Conservation (phyloP, 768 basidiomycete genomes). For the Nidula microcarpa region DNA sequence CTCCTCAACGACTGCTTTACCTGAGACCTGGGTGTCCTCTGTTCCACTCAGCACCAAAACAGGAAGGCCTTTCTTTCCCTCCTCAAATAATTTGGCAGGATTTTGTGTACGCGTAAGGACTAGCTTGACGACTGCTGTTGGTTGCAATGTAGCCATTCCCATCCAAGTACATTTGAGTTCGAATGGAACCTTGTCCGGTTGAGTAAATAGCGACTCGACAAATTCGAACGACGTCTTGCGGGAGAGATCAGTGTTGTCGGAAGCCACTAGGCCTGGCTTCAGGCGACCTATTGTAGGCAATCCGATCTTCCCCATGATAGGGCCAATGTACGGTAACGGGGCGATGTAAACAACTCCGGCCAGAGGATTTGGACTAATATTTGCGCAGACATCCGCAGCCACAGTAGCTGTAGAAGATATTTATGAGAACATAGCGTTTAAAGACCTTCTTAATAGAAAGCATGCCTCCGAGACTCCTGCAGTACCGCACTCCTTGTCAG, state of each 20-base stretch:
- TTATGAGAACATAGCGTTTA: not conserved
- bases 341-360: slow-evolving; percentile 22
- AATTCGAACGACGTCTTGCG: slow-evolving; percentile 17
- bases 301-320: slow-evolving; percentile 14
- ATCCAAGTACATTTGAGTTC: slow-evolving; percentile 17
- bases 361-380: slow-evolving; percentile 19
- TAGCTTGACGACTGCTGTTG: slow-evolving; percentile 13
- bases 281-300: slow-evolving; percentile 12
- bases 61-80: slow-evolving; percentile 20
- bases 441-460: not conserved
- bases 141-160: slow-evolving; percentile 14
- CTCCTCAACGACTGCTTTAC: slow-evolving; percentile 18
- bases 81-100: slow-evolving; percentile 17
- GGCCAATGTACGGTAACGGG: slow-evolving; percentile 19
- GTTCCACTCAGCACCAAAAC: slow-evolving; percentile 19
- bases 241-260: slow-evolving; percentile 13
- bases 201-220: slow-evolving; percentile 18
- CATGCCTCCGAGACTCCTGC: slow-evolving; percentile 27
- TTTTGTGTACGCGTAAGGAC: slow-evolving; percentile 21
- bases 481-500: too few relatives aligned
- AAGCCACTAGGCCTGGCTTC: slow-evolving; percentile 16
- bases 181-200: slow-evolving; percentile 19
- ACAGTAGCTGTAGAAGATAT: slow-evolving; percentile 15
- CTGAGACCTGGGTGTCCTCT: slow-evolving; percentile 19
- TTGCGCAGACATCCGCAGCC: slow-evolving; percentile 20